These are phyloP conservation scores for Boehmeria nivea DNA, from an alignment of 306 rosid species.

Conservation along the genomic window DNA sequence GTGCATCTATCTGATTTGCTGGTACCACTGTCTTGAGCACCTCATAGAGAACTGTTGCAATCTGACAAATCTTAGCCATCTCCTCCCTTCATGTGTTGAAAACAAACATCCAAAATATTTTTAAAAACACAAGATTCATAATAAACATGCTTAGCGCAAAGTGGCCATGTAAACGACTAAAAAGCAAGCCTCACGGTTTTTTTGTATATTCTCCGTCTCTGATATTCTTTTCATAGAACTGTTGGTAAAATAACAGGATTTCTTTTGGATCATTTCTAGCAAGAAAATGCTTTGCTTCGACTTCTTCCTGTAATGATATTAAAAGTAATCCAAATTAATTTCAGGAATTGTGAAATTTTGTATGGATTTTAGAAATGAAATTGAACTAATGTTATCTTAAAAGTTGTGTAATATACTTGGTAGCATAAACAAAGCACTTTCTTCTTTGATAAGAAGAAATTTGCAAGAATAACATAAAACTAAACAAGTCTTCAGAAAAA, in stretches of 20 bases:
- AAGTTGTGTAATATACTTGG: not conserved
- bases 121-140: not conserved
- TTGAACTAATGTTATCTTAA: not conserved
- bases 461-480: not conserved
- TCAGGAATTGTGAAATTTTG: slow-evolving; percentile 1
- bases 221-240: slow-evolving; percentile 55
- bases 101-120: too few species aligned
- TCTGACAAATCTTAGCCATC: slow-evolving; percentile 71
- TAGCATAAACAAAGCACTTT: too few species aligned
- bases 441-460: not conserved
- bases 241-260: slow-evolving; percentile 48
- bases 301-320: slow-evolving; percentile 59
- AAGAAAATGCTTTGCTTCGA: slow-evolving; percentile 13
- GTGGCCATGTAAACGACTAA: slow-evolving; percentile 18
- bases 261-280: slow-evolving; percentile 45
- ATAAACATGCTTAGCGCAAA: not conserved
- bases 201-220: slow-evolving; percentile 55
- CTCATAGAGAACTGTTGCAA: slow-evolving; percentile 70
- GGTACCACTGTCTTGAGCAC: slow-evolving; percentile 61
- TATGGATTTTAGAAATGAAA: not conserved
- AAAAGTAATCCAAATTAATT: slow-evolving; percentile 4
- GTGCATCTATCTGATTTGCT: slow-evolving; percentile 26
- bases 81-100: slow-evolving; percentile 70
- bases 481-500: too few species aligned
- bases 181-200: slow-evolving; percentile 68